Base-by-base conservation (phyloP, 345 rosid species). In the Firmiana major region DNA sequence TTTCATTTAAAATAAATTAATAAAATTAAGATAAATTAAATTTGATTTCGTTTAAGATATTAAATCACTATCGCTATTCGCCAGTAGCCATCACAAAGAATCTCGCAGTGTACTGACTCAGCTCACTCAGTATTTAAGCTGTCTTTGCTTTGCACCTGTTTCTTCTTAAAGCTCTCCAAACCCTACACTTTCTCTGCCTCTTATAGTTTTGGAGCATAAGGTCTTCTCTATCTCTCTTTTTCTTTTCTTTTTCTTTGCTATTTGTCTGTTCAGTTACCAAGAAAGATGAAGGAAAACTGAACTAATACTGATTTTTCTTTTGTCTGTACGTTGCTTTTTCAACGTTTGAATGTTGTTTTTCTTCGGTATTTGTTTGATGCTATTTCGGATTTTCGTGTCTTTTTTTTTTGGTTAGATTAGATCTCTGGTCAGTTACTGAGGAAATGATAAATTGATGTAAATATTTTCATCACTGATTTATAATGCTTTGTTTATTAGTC, bases 261-360 rank as follows among this genome's bases (percentile, higher is more conserved):
- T 31, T 34, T 34, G 3, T 53, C 62, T 71, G 46, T 53, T 71
- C 53, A 62, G 45, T 53, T 71, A 19, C 17, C 62, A 8, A 53
- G 74, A 71, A 51, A 57, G 34, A 21, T 19, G 26, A 17, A 49
- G 59, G 74, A 51, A 71, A 60, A 31, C 15, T 46, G 74, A 68
- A n/a, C 10, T n/a, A 54, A 54, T 19, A 22, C 31, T 22, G 4
- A 58, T 3, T 58, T 57, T 22, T 22, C 62, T 57, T 57, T 21
- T 19, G 42, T 38, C 21, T 38, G 22, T 38, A 15, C 15, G 6
- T 38, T 40, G 46, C 49, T 19, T 9, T 51, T 31, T 51, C 45
- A 53, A 51, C 10, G 17, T 31, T 71, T 34, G 62, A 6, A 10
- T 71, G 24, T 0, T 71, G 75, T 53, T 17, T 53, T 71, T n/a